Conservation (phyloP, 192 early-diverging fungal species). For the Jimgerdemannia flammicorona region DNA sequence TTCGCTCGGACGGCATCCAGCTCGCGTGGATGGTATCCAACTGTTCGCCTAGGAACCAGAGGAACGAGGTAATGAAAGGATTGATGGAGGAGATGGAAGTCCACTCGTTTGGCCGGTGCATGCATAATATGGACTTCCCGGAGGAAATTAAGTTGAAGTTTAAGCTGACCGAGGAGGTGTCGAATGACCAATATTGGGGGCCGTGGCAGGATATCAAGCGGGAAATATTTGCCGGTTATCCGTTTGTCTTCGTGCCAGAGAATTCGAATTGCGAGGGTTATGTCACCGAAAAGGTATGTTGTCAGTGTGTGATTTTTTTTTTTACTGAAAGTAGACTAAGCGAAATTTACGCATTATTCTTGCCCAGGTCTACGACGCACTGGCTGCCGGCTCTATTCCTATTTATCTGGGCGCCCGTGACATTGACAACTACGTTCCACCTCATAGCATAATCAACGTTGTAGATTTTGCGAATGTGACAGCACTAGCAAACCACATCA, state of each 20-base stretch:
- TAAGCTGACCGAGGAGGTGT: neutral
- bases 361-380: conserved; percentile 17
- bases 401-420: conserved; percentile 29
- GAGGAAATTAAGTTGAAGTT: conserved; percentile 1
- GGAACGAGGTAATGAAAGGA: conserved; percentile 15
- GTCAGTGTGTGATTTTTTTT: no score
- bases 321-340: no score
- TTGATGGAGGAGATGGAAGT: conserved; percentile 17
- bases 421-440: conserved; percentile 28
- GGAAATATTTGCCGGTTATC: conserved; percentile 10
- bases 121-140: conserved; percentile 17
- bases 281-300: conserved; percentile 25
- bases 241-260: conserved; percentile 21
- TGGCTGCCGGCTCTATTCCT: conserved; percentile 23
- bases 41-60: conserved; percentile 20
- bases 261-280: conserved; percentile 32
- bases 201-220: conserved; percentile 11
- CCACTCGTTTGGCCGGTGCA: conserved; percentile 26
- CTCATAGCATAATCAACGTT: conserved; percentile 11
- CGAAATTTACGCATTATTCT: neutral
- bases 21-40: conserved; percentile 19
- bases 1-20: neutral
- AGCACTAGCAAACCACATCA: conserved; percentile 10
- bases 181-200: neutral
- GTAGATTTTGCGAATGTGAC: conserved; percentile 10